Evolutionary conservation across 1,139 yeast genomes (phyloP).

Genomic region (Nakaseomyces uthaithaninus): DNA sequence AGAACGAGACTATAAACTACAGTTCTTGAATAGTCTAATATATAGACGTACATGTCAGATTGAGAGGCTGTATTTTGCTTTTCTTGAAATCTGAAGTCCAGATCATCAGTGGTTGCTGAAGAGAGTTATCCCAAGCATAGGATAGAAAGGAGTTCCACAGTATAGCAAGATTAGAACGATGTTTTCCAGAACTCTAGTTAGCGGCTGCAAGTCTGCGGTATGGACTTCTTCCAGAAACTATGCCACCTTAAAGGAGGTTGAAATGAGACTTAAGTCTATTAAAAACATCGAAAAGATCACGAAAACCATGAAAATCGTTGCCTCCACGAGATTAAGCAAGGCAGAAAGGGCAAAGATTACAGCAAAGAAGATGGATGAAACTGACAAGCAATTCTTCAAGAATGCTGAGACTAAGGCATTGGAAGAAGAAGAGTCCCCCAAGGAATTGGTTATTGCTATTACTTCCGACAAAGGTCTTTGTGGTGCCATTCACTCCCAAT

Average conservation of each 20-base stretch:
- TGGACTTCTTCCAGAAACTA: constrained; percentile 51
- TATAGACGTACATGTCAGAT: too few species aligned
- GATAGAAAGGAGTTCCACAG: too few species aligned
- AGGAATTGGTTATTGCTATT: constrained; percentile 71
- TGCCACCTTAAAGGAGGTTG: constrained; percentile 98
- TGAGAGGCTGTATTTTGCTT: too few species aligned
- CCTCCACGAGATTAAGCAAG: constrained; percentile 91
- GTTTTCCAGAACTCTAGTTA: constrained; percentile 8
- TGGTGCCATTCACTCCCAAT: constrained; percentile 95
- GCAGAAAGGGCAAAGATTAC: constrained; percentile 94
- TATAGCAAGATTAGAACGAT: constrained; percentile 1
- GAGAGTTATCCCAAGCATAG: too few species aligned
- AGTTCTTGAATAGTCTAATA: too few species aligned
- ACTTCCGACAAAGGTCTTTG: constrained; percentile 98
- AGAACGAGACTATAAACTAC: too few species aligned
- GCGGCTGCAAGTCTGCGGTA: constrained; percentile 3
- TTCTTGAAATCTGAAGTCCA: too few species aligned
- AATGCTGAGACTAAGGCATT: constrained; percentile 65
- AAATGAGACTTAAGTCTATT: constrained; percentile 94
- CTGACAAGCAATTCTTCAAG: constrained; percentile 70
- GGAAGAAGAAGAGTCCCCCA: constrained; percentile 44
- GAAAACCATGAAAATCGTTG: constrained; percentile 99
- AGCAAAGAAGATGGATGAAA: constrained; percentile 76
- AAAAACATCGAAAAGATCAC: constrained; percentile 98
- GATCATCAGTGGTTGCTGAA: too few species aligned